Evolutionary conservation across 1,284 basidiomycete genomes (phyloP).

Genomic region (Cerioporus squamosus): DNA sequence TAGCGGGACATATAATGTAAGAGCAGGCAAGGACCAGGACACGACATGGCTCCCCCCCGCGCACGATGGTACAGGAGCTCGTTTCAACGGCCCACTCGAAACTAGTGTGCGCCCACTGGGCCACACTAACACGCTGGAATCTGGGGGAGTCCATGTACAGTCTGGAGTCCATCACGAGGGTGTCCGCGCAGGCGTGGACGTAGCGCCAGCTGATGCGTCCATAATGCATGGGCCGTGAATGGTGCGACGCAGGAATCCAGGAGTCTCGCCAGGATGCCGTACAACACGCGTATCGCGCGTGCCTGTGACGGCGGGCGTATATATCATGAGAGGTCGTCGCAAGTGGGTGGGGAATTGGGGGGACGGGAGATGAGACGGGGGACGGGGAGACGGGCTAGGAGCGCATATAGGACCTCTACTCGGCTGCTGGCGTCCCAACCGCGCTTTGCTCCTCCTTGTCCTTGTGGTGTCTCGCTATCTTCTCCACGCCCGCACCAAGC

Average conservation of each 20-base stretch:
- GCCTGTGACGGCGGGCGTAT: conserved; percentile 10
- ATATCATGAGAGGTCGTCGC: conserved; percentile 12
- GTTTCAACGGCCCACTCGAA: background rate
- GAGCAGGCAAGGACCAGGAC: too few species aligned
- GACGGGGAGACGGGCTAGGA: background rate
- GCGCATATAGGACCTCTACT: conserved; percentile 13
- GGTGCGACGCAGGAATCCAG: background rate
- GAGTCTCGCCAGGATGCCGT: conserved; percentile 7
- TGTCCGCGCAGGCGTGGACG: background rate
- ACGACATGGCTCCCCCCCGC: too few species aligned
- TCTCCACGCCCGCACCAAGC: conserved; percentile 71
- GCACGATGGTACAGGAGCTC: background rate
- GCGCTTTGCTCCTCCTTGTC: conserved; percentile 21
- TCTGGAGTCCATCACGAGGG: conserved; percentile 7
- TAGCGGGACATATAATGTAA: too few species aligned
- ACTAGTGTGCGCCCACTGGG: background rate
- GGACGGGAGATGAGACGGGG: background rate
- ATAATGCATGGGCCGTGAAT: conserved; percentile 10
- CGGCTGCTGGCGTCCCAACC: conserved; percentile 3
- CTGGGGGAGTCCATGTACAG: background rate
- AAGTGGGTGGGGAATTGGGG: background rate
- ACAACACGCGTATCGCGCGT: conserved; percentile 16
- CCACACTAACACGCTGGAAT: background rate
- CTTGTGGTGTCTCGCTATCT: conserved; percentile 61
- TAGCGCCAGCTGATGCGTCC: conserved; percentile 4